Base-by-base conservation (phyloP, 345 rosid species). In the Streptanthus diversifolius region DNA sequence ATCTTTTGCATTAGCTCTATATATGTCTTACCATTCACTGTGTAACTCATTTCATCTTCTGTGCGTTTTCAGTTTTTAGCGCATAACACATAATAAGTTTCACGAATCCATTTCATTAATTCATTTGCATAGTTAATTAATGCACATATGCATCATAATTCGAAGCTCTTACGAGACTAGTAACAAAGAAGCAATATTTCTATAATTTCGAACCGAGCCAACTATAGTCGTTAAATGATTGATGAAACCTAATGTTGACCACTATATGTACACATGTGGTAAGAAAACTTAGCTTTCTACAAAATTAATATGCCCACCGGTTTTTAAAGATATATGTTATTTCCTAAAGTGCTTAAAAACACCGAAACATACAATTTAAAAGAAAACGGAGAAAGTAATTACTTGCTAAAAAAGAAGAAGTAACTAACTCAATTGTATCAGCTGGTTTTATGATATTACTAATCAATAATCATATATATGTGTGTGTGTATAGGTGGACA, bases 401-500 rank as follows among this genome's bases (percentile, higher is more conserved):
- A 21, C 8, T 51, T 11, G 30, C 32, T 19, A 17, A 33, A 5
- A 1, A 44, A 17, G 7, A 14, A 4, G 4, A 15, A 15, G 0
- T 9, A 25, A 27, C 35, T 70, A 27, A 18, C 18, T 35, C 49
- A 47, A 2, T 17, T 48, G 25, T 32, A 32, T 44, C 3, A 32
- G 5, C 14, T 70, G 49, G 51, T 70, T 58, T 15, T 12, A 36
- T 60, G 21, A 60, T 25, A 18, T 3, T 49, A 61, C 13, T 30
- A 11, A 29, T 5, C 7, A 29, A 6, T 30, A 6, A 19, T 69
- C 18, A 29, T 43, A 33, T 30, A 27, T 10, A 15, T 14, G 0
- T 33, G 9, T 62, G 1, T 33, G 19, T 40, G 0, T 72, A 3
- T 83, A 91, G 92, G 92, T 30, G 95, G 95, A 30, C 96, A 88